Evolutionary conservation across 1,284 basidiomycete species (phyloP), one percentile per base, ranked within the genome.

Genomic region (Exobasidium rhododendri): DNA sequence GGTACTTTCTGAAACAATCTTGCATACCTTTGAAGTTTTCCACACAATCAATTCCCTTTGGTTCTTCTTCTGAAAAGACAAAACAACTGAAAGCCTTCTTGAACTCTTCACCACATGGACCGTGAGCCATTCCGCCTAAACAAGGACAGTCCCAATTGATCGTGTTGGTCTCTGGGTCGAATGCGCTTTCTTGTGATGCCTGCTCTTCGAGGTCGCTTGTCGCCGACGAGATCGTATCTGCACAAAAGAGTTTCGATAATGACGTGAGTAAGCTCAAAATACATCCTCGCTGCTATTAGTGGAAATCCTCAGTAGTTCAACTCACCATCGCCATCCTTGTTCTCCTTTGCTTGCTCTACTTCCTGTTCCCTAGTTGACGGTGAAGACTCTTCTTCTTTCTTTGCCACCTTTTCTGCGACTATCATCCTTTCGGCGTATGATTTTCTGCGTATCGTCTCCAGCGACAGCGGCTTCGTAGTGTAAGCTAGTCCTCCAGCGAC

Each of bases 1-100:
- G 96, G 81, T 98, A 91, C 71, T 87, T 87, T 73, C 92, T 86
- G 85, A 99, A 98, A 84, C 94, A 99, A 68, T 90, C 88, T 82
- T 99, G 94, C 94, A 98, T 99, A 20, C 83, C 86, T 83, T 93
- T 90, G 85, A 99, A 99, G 83, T 91, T 92, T 72, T 97, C 96
- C 22, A 99, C 90, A 73, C 94, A 99, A 74, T 98, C 90, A 62
- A 97, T 90, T 7, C 94, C 94, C 83, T 99, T 98, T 1, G 94
- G 94, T 75, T 98, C 96, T 60, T 87, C 86, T 79, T 97, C 92
- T 7, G 91, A 94, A 81, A 87, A 90, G 3, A 99, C 87, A 74
- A 99, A 99, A 83, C 94, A 99, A 45, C 91, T 92, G 83, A 99
- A 99, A 0, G 96, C 94, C 65, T 89, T 89, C 72, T 91, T 89